Conservation (phyloP, 2,329 filamentous ascomycete genomes). For the Sporothrix phasma region DNA sequence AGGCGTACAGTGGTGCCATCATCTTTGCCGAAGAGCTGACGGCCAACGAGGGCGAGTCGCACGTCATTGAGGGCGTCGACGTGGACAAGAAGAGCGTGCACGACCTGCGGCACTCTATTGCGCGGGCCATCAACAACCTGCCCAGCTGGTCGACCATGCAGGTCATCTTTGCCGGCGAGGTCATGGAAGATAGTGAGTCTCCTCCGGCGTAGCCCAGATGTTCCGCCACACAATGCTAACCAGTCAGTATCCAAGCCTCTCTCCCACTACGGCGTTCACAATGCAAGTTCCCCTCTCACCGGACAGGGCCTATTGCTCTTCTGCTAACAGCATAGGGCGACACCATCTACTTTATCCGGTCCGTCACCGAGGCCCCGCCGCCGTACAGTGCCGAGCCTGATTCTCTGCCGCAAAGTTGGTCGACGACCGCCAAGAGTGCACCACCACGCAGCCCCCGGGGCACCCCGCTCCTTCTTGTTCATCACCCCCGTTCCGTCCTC, state of each 20-base stretch:
- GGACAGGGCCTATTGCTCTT: no score
- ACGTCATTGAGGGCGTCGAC: not conserved
- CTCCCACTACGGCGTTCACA: not conserved
- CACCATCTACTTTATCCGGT: conserved; percentile 11
- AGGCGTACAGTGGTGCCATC: not conserved
- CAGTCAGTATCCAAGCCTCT: not conserved
- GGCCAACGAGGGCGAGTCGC: not conserved
- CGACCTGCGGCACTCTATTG: not conserved
- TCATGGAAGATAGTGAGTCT: not conserved
- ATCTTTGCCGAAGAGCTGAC: conserved; percentile 4
- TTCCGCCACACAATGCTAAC: not conserved
- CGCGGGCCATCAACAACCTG: not conserved
- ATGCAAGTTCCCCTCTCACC: no score
- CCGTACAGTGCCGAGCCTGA: not conserved
- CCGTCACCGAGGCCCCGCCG: conserved; percentile 1
- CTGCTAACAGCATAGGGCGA: not conserved
- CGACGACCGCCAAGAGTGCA: no score
- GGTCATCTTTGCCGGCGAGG: conserved; percentile 6
- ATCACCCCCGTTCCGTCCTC: not conserved
- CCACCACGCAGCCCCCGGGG: no score
- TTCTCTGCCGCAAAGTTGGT: no score
- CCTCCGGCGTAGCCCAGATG: no score
- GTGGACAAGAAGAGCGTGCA: not conserved
- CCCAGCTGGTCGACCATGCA: conserved; percentile 1
- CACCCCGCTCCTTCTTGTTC: not conserved